phyloP scores from a whole-genome alignment of 306 rosid genomes.

The Malus fusca region DNA sequence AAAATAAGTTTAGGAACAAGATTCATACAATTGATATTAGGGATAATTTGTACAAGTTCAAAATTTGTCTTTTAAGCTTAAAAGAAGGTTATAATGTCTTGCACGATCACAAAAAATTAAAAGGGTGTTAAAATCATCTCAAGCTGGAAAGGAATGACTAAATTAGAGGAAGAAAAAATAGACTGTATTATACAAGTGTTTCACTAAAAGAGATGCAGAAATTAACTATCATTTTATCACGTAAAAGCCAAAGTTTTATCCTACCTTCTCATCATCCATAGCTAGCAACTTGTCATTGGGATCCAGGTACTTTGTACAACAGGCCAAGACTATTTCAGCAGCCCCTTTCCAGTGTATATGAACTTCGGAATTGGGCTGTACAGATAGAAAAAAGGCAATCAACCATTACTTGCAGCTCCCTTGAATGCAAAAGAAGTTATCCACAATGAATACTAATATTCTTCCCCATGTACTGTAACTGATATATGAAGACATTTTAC shows the following conservation, averaged over 20 bases:
- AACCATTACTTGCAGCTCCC: conserved; percentile 8
- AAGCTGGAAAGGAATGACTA: not conserved
- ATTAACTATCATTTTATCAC: not conserved
- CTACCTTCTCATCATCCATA: conserved; percentile 71
- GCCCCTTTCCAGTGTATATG: conserved; percentile 98
- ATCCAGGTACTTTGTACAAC: conserved; percentile 50
- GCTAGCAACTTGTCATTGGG: conserved; percentile 25
- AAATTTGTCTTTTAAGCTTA: not conserved
- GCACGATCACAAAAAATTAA: not conserved
- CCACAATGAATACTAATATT: not conserved
- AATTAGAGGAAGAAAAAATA: not conserved
- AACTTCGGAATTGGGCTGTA: conserved; percentile 50
- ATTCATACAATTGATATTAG: not conserved
- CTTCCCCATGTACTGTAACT: not conserved
- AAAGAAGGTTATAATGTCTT: not conserved
- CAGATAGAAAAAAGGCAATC: not conserved
- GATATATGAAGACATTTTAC: not conserved
- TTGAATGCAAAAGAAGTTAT: conserved; percentile 9
- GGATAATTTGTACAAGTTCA: not conserved
- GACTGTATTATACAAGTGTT: not conserved
- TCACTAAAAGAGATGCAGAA: not conserved
- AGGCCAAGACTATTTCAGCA: conserved; percentile 68
- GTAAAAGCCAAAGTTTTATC: not conserved
- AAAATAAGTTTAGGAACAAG: not conserved
- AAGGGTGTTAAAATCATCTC: not conserved